Conservation (phyloP, 257 asterid species). For the Solanum dulcamara region DNA sequence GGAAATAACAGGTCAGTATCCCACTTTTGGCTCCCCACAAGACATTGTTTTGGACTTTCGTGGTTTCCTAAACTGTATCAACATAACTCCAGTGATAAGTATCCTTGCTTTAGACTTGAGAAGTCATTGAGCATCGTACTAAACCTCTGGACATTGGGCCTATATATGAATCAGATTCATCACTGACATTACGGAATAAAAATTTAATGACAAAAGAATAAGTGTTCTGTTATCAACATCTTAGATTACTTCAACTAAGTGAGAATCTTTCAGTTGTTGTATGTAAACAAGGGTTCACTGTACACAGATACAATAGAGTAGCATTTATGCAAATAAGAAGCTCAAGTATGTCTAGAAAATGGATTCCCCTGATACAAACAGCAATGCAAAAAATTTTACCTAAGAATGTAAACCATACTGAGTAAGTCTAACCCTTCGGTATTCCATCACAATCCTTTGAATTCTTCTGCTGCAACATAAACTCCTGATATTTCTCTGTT, state of each 20-base stretch:
- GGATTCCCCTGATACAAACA: not conserved
- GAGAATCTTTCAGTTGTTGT: not conserved
- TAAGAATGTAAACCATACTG: not conserved
- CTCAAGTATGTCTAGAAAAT: not conserved
- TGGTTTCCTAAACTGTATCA: not conserved
- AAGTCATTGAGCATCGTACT: not conserved
- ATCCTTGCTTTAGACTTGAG: not conserved
- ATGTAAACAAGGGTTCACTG: not conserved
- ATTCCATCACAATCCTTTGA: slow-evolving; percentile 1
- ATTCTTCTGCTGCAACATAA: slow-evolving; percentile 40
- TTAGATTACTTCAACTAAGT: not conserved
- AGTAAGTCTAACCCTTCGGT: not conserved
- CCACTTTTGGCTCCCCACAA: not conserved
- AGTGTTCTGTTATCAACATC: not conserved
- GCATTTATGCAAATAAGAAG: not conserved
- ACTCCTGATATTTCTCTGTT: slow-evolving; percentile 43
- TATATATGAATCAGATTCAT: not conserved
- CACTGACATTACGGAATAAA: not conserved
- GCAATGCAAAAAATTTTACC: not conserved
- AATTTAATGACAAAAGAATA: not conserved
- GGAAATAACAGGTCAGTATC: not conserved
- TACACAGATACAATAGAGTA: not conserved
- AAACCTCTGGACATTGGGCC: not conserved
- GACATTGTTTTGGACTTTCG: not conserved
- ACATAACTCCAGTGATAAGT: not conserved